Base-by-base conservation (phyloP, 768 basidiomycete genomes). In the Mycena sanguinolenta region DNA sequence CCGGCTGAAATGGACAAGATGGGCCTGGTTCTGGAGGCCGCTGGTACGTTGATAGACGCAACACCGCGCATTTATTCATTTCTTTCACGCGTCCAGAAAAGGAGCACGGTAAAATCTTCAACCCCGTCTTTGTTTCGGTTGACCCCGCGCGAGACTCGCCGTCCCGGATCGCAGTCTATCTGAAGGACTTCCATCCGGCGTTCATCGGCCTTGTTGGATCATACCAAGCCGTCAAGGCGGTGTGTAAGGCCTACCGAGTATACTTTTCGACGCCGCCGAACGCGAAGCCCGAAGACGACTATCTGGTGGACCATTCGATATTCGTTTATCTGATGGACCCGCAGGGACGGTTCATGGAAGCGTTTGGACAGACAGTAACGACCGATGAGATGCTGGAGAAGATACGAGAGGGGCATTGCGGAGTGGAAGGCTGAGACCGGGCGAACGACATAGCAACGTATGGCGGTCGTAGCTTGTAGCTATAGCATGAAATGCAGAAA, bases 291-390 rank as follows among this genome's bases (percentile, higher is more conserved):
- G 89, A 87, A 12, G 97, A 96, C 58, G 98, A 99, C 83, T 99
- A 99, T 79, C 90, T 99, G 52, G 98, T 99, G 38, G 98, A 99
- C 82, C 93, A 94, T 80, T 96, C 94, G 49, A 97, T 98, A 79
- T 98, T 96, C 82, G 94, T 99, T 74, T 99, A 99, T 82, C 88
- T 99, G 39, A 98, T 99, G 96, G 96, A 98, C 76, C 97, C 98
- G 2, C 81, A 90, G 6, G 98, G 97, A 2, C 87, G 92, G 77
- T 99, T 99, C 74, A 95, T 98, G 0, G 96, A 99, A 71, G 98
- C 98, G 1, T 98, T 98, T 79, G 98, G 98, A 6, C 96, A 98
- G 84, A 87, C 86, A 58, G 91, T 87, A 62, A 87, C 87, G 0
- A 85, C 88, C 16, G 87, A 90, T 25, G 92, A 95, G 12, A 91